Evolutionary conservation across 1,284 basidiomycete species (phyloP).

Genomic region (Ganoderma sp.): DNA sequence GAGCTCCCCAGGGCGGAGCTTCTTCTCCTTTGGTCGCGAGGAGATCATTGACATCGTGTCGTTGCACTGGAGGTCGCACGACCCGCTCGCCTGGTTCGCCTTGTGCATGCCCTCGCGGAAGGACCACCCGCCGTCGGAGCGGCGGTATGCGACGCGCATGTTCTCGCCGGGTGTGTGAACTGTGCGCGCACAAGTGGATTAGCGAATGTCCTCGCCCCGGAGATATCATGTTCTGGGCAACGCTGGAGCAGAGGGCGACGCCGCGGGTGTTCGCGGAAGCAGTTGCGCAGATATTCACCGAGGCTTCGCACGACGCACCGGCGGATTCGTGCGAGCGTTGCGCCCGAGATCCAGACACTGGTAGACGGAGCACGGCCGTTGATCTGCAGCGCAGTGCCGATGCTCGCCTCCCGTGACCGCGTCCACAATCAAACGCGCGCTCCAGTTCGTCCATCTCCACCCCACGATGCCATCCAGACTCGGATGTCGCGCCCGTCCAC

Average conservation of each 20-base stretch:
- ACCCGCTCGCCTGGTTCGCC: slow-evolving; percentile 16
- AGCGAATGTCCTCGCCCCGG: not conserved
- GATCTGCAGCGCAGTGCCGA: not conserved
- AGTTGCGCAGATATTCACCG: not conserved
- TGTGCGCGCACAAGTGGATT: slow-evolving; percentile 14
- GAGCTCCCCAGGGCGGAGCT: slow-evolving; percentile 34
- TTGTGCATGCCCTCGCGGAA: slow-evolving; percentile 29
- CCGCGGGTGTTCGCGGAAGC: not conserved
- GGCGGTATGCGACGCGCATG: slow-evolving; percentile 43
- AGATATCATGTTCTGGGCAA: not conserved
- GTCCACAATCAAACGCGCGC: not conserved
- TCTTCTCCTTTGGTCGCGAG: slow-evolving; percentile 34
- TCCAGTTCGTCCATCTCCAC: not conserved
- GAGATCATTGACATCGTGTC: slow-evolving; percentile 24
- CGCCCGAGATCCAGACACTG: not conserved
- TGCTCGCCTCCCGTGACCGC: not conserved
- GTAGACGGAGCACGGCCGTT: not conserved
- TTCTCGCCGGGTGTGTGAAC: slow-evolving; percentile 41
- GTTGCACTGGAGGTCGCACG: slow-evolving; percentile 28
- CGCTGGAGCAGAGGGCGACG: not conserved
- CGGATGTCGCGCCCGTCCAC: not conserved
- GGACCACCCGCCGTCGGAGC: slow-evolving; percentile 42
- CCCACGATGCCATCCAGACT: not conserved
- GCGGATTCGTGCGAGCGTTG: not conserved
- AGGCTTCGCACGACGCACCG: not conserved